Base-by-base conservation (phyloP, 345 rosid species). In the Hirschfeldia incana region DNA sequence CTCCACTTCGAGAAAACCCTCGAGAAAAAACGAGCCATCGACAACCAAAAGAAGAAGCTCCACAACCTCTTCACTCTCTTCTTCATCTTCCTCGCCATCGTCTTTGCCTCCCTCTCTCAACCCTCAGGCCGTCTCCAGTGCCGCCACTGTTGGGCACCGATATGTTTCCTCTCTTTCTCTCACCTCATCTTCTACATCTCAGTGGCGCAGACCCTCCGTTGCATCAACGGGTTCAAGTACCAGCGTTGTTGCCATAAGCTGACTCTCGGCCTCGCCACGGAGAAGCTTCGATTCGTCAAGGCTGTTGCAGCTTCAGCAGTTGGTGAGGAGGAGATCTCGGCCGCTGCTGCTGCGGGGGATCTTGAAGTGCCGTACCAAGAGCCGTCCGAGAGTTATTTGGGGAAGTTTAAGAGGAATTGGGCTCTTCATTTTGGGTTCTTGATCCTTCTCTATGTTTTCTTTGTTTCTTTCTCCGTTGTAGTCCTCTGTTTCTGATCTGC, bases 1-100 rank as follows among this genome's bases (percentile, higher is more conserved):
- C 97, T 92, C 83, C 98, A 94, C 37, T 94, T 94, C 69, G 98
- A 92, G 86, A 94, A 94, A 65, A 94, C 98, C 81, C 89, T 94
- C 0, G 98, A 94, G 81, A 94, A 92, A 72, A 94, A 92, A 70
- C 83, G 94, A 71, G 91, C 98, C 62, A 92, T 94, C 26, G 98
- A 94, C 90, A 87, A 85, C 63, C 97, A 94, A 69, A 94, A 94
- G 91, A 92, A 94, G 85, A 88, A 92, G 65, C 97, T 94, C 28
- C 94, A 92, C 86, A 92, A 90, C 80, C 92, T 85, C 16, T 91
- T 92, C 85, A 90, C 84, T 55, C 89, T 91, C 84, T 94, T 94
- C 92, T 91, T 94, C 89, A 80, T 94, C 85, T 92, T 92, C 88
- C 89, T 94, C n/a, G 80, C 83, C 15, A 17, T 92, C 12, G 28